These are phyloP conservation scores for Yamagishiella unicocca DNA, from an alignment of 139 green algal species.

Conservation along the genomic window DNA sequence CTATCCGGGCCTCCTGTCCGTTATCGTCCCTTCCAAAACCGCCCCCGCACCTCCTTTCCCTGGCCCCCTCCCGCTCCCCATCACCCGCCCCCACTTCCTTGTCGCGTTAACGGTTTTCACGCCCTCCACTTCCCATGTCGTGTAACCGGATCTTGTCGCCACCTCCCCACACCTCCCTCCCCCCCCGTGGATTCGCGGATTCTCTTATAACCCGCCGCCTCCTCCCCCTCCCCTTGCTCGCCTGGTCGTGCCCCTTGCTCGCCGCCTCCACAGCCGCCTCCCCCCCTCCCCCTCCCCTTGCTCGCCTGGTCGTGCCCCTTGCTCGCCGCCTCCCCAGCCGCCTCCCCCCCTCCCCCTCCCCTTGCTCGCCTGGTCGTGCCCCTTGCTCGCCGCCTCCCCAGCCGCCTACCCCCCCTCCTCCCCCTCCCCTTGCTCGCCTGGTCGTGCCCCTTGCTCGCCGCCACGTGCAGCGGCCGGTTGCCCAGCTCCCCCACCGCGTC, in stretches of 20 bases:
- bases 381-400: neutral
- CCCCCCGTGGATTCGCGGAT: too few species aligned
- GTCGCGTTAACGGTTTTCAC: neutral
- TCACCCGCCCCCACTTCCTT: neutral
- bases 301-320: neutral
- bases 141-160: too few species aligned
- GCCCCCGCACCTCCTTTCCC: too few species aligned
- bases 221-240: neutral
- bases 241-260: neutral
- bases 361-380: neutral
- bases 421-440: conserved; percentile 46
- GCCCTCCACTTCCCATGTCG: neutral
- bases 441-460: conserved; percentile 54
- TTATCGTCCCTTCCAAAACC: too few species aligned
- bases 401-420: too few species aligned
- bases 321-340: neutral
- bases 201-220: too few species aligned
- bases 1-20: too few species aligned
- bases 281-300: neutral
- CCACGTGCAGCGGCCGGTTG: conserved; percentile 71
- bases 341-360: neutral
- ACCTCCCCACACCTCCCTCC: neutral
- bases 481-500: conserved; percentile 66
- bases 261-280: neutral
- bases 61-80: neutral